phyloP scores from a whole-genome alignment of 371 early-diverging fungal genomes.

The Chytridium lagenaria region DNA sequence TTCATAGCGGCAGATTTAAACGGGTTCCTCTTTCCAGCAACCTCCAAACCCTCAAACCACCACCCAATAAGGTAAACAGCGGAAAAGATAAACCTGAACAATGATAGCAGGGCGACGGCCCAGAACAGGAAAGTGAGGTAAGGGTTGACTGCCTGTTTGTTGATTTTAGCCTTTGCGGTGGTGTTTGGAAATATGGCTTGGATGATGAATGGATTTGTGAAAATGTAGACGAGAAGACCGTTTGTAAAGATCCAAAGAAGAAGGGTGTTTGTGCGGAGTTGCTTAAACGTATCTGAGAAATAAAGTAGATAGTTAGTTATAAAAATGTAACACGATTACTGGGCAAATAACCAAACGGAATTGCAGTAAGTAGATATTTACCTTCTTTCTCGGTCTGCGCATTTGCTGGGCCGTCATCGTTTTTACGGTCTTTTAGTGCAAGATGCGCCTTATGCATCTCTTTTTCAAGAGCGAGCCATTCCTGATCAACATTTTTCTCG shows the following conservation, averaged over 20 bases:
- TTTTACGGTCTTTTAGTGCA: slow-evolving; percentile 50
- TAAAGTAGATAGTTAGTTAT: not conserved
- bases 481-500: slow-evolving; percentile 71
- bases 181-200: slow-evolving; percentile 28
- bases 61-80: slow-evolving; percentile 66
- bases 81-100: slow-evolving; percentile 76
- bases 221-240: slow-evolving; percentile 67
- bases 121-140: slow-evolving; percentile 51
- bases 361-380: too few relatives aligned
- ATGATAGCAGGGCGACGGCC: slow-evolving; percentile 71
- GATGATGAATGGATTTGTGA: slow-evolving; percentile 45
- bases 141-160: slow-evolving; percentile 38
- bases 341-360: not conserved
- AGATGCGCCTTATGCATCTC: slow-evolving; percentile 56
- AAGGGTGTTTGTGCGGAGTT: slow-evolving; percentile 83
- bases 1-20: slow-evolving; percentile 4
- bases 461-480: slow-evolving; percentile 27
- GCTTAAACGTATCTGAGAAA: slow-evolving; percentile 73
- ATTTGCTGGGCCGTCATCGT: slow-evolving; percentile 58
- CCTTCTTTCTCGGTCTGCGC: slow-evolving; percentile 69
- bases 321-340: not conserved
- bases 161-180: slow-evolving; percentile 30
- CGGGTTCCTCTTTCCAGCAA: slow-evolving; percentile 29
- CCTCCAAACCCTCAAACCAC: slow-evolving; percentile 32
- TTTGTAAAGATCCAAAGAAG: slow-evolving; percentile 86